Evolutionary conservation across 2,329 filamentous ascomycete species (phyloP), one percentile per base, ranked within the genome.

Genomic region (Claviceps lovelessii): DNA sequence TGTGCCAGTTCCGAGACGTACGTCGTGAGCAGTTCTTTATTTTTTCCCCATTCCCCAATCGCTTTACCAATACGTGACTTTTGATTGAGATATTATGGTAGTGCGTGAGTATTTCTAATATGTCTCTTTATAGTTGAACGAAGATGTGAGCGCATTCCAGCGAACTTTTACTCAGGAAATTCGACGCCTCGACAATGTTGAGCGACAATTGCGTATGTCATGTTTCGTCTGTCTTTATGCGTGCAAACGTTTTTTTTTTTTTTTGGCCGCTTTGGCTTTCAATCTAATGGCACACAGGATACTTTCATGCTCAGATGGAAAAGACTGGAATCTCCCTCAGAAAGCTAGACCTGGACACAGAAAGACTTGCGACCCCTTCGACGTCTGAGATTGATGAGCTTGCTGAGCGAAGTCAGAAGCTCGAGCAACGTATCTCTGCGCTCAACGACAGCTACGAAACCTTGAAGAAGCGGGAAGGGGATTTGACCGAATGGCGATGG

Each of bases 371-470:
- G 44, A 84, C 90, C 10, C 91, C 93, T 11, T 87, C 90, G 51
- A 91, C 91, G 46, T 86, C 89, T 60, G 93, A 98, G 72, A 98
- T 98, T 59, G 93, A 98, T 67, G 90, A 96, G 70, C 82, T 98
- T 58, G 82, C 89, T 56, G 91, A 97, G 68, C 87, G 91, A 64
- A 88, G 89, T 69, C 88, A 97, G 73, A 86, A 84, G 70, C 79
- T 98, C 55, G 93, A 98, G 73, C 88, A 94, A 73, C 83, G 93
- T 58, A 83, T 98, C 61, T 85, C 83, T 56, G 91, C 90, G 61
- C 75, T 98, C 58, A 97, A 97, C 69, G 93, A 97, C 68, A 97
- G 90, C 75, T 97, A 98, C 72, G 93, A 98, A 75, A 96, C 90
- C 17, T 73, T 98, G 69, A 97, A 97, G 81, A 96, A 93, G 76